Evolutionary conservation across 2,329 filamentous ascomycete species (phyloP).

Genomic region (Apiospora arundinis): DNA sequence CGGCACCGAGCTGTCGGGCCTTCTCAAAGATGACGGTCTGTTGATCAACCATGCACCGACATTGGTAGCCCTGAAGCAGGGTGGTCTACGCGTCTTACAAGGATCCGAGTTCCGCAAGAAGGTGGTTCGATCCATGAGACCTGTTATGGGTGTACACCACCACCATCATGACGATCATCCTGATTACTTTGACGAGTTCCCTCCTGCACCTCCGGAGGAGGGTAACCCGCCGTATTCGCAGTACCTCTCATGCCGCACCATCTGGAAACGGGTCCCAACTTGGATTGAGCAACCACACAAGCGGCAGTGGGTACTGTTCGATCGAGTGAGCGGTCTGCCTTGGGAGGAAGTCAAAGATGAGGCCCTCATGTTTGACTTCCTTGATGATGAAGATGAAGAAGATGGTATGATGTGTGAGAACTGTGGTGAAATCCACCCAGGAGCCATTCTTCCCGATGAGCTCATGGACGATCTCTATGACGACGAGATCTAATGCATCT

Average conservation of each 20-base stretch:
- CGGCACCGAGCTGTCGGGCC: constrained; percentile 54
- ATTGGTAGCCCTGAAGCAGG: constrained; percentile 48
- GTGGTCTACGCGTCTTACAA: constrained; percentile 46
- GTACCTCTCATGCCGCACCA: constrained; percentile 50
- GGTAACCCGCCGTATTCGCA: constrained; percentile 49
- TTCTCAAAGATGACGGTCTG: constrained; percentile 60
- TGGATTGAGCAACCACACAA: constrained; percentile 45
- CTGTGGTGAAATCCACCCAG: constrained; percentile 39
- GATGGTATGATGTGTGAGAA: constrained; percentile 38
- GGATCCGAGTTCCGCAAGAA: constrained; percentile 46
- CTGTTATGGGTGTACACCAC: constrained; percentile 30
- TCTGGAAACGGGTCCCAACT: constrained; percentile 59
- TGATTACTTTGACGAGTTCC: constrained; percentile 40
- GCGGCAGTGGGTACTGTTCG: constrained; percentile 58
- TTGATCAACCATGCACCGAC: constrained; percentile 53
- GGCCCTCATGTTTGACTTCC: constrained; percentile 36
- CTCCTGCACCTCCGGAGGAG: constrained; percentile 48
- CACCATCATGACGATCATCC: constrained; percentile 39
- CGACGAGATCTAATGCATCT: constrained; percentile 30
- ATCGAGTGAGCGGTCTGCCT: constrained; percentile 40
- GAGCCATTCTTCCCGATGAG: constrained; percentile 37
- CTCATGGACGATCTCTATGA: constrained; percentile 36
- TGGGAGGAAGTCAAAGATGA: constrained; percentile 40
- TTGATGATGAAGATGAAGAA: constrained; percentile 35
- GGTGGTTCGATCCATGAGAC: constrained; percentile 51